Evolutionary conservation across 306 rosid species (phyloP).

Genomic region (Sicyos edulis): DNA sequence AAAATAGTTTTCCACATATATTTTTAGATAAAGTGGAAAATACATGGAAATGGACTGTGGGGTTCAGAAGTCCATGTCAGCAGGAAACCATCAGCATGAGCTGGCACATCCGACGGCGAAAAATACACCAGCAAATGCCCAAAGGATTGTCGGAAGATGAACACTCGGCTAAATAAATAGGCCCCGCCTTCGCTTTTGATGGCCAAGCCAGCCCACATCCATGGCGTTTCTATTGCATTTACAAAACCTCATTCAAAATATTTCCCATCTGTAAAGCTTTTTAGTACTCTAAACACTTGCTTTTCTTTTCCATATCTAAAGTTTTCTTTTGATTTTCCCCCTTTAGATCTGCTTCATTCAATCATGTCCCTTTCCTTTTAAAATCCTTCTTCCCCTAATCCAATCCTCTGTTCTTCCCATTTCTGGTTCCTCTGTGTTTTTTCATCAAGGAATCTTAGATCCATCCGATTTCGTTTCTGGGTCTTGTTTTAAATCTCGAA

Average conservation of each 20-base stretch:
- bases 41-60: too few species aligned
- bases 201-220: neutral
- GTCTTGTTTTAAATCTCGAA: constrained; percentile 1
- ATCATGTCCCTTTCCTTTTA: neutral
- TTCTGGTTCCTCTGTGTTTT: neutral
- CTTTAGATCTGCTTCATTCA: constrained; percentile 5
- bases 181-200: neutral
- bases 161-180: neutral
- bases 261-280: constrained; percentile 14
- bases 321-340: constrained; percentile 8
- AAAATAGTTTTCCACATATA: too few species aligned
- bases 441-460: neutral
- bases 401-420: neutral
- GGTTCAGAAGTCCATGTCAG: neutral
- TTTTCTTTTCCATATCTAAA: constrained; percentile 12
- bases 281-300: neutral
- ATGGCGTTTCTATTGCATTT: neutral
- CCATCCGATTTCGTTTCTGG: neutral
- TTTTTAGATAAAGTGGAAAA: too few species aligned
- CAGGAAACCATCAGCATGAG: neutral
- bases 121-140: neutral
- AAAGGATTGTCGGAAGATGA: constrained; percentile 6
- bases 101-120: constrained; percentile 2
- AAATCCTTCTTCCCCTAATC: neutral
- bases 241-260: neutral